These are phyloP conservation scores for Citrullus amarus DNA, from an alignment of 306 rosid genomes.

Conservation along the genomic window DNA sequence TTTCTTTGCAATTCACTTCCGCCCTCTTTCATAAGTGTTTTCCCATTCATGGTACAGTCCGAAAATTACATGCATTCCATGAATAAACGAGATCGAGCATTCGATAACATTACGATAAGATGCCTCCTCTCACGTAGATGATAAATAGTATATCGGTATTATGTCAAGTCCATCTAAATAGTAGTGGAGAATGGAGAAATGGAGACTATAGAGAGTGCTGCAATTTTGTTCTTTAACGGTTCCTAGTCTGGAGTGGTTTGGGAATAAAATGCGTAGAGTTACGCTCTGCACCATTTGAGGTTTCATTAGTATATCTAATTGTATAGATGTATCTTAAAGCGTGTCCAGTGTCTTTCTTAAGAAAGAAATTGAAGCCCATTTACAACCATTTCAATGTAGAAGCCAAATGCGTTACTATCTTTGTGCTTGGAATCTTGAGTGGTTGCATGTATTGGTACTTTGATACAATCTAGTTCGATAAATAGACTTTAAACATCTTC, in stretches of 20 bases:
- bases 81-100: too few relatives aligned
- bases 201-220: too few relatives aligned
- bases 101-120: too few relatives aligned
- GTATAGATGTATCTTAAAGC: too few relatives aligned
- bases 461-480: neutral
- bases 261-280: neutral
- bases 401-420: neutral
- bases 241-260: neutral
- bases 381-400: neutral
- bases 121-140: too few relatives aligned
- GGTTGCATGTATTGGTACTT: neutral
- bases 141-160: too few relatives aligned
- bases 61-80: too few relatives aligned
- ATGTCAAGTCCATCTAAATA: too few relatives aligned
- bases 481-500: neutral
- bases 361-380: neutral
- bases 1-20: neutral
- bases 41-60: too few relatives aligned
- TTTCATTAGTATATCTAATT: neutral
- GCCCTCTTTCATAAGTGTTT: neutral
- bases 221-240: too few relatives aligned
- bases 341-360: too few relatives aligned
- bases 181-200: too few relatives aligned
- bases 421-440: neutral
- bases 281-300: neutral